These are phyloP conservation scores for Cucurbita pepo DNA, from an alignment of 306 rosid species.

Conservation along the genomic window DNA sequence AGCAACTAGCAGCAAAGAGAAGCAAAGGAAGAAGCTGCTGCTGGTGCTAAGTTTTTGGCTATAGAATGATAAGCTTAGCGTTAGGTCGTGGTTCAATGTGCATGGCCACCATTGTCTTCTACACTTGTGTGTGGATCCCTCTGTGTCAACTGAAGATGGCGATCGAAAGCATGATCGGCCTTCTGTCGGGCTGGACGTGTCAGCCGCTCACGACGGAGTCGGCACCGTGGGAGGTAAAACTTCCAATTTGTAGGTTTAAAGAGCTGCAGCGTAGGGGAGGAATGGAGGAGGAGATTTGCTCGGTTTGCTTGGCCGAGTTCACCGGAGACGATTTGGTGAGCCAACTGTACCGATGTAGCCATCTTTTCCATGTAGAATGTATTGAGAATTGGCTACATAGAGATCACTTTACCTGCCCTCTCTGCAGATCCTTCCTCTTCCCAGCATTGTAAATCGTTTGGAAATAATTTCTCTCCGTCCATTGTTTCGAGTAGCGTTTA, in stretches of 20 bases:
- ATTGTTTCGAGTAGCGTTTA: neutral
- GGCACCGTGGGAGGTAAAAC: neutral
- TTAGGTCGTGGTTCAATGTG: constrained; percentile 25
- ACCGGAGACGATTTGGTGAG: constrained; percentile 46
- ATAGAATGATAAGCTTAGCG: constrained; percentile 34
- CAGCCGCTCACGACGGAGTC: neutral
- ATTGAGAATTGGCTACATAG: constrained; percentile 49
- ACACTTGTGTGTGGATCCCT: constrained; percentile 58
- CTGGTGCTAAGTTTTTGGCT: neutral
- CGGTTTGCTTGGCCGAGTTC: constrained; percentile 64
- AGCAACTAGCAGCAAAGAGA: neutral
- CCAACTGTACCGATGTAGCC: constrained; percentile 35
- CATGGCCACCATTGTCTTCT: constrained; percentile 36
- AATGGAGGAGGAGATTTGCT: constrained; percentile 35
- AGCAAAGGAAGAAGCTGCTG: neutral
- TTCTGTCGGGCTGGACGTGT: neutral
- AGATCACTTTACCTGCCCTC: constrained; percentile 62
- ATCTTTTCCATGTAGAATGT: constrained; percentile 52
- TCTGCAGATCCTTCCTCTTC: constrained; percentile 50
- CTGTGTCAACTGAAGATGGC: constrained; percentile 23
- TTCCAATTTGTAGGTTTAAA: constrained; percentile 25
- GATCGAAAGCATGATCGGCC: constrained; percentile 2
- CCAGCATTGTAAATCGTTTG: neutral
- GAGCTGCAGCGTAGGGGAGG: neutral
- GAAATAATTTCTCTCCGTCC: too few species aligned